Percentiles rank a stretch among this genome's conserved stretches.
These are phyloP conservation scores for Blepharisma stoltei DNA, from an alignment of 73 alveolate species.

Conservation along the genomic window DNA sequence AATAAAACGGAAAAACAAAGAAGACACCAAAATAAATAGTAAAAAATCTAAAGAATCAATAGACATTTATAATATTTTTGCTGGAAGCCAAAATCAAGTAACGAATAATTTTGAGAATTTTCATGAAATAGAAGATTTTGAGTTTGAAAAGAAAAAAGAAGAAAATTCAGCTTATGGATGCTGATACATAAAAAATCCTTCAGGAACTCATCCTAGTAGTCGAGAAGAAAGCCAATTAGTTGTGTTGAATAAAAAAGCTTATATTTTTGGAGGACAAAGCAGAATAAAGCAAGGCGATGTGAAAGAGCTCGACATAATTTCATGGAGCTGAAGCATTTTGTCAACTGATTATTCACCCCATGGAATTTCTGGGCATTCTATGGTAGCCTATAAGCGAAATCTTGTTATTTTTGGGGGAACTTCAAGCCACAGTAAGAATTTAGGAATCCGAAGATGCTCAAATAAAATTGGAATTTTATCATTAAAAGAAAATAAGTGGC, in stretches of 20 bases:
- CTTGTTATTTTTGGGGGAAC: conserved; percentile 29
- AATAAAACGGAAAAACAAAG: no score
- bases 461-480: not conserved
- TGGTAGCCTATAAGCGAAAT: conserved; percentile 17
- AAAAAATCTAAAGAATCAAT: no score
- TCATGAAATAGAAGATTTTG: no score
- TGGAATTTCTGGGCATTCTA: conserved; percentile 22
- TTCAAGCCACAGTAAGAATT: not conserved
- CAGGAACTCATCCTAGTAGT: conserved; percentile 6
- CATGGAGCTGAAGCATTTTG: not conserved
- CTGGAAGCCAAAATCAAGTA: no score
- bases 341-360: conserved; percentile 13
- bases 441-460: conserved; percentile 24
- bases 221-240: conserved; percentile 20
- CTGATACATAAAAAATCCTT: not conserved
- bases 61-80: no score
- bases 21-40: no score
- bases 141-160: no score
- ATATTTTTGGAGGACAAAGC: conserved; percentile 31
- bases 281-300: not conserved
- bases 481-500: not conserved
- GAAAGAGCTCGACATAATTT: not conserved
- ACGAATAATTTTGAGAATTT: no score
- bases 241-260: not conserved
- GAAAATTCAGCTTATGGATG: no score